Base-by-base conservation (phyloP, 148 eudicot genomes). In the Rhododendron ferrugineum region DNA sequence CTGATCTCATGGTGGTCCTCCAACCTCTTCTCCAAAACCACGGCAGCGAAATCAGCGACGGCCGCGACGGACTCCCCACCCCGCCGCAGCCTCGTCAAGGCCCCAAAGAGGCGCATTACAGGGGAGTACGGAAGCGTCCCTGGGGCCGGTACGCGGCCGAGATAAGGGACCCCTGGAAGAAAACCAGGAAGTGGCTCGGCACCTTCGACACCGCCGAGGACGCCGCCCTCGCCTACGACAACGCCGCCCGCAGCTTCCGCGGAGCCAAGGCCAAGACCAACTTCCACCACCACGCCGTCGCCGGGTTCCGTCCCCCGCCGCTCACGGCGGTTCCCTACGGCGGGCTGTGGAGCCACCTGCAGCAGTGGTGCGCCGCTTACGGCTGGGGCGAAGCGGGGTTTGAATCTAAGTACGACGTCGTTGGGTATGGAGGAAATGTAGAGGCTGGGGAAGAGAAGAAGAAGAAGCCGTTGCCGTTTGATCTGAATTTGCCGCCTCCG, bases 71-170 rank as follows among this genome's bases (percentile, higher is more conserved):
- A 13, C 8, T 23, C 52, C 14, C 30, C 49, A n/a, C 16, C 30
- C 2, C 58, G 34, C 32, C 58, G 54, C 32, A 11, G 11, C 72
- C 72, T 66, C 72, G 6, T 9, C 32, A 49, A 7, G 18, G 15
- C 13, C 3, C 40, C 22, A 75, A 37, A 7, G 79, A 40, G 47
- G 49, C 42, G 23, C 82, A 79, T 49, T 79, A 79, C 60, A 79
- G 82, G 22, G 82, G 82, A 32, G 82, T 79, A 26, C 82, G 82
- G 36, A 79, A 79, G 82, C 30, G 82, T 5, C 82, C 82, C 9
- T 79, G 82, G 82, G 82, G 82, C 11, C 82, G 82, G 82, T 79
- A 79, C 62, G 82, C 82, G 40, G 82, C 82, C 37, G 82, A 79
- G 82, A 79, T 79, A 49, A 30, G 82, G 32, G 82, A 79, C 82